Conservation (phyloP, 108 stramenopile genomes). For the Nannochloropsis granulata region DNA sequence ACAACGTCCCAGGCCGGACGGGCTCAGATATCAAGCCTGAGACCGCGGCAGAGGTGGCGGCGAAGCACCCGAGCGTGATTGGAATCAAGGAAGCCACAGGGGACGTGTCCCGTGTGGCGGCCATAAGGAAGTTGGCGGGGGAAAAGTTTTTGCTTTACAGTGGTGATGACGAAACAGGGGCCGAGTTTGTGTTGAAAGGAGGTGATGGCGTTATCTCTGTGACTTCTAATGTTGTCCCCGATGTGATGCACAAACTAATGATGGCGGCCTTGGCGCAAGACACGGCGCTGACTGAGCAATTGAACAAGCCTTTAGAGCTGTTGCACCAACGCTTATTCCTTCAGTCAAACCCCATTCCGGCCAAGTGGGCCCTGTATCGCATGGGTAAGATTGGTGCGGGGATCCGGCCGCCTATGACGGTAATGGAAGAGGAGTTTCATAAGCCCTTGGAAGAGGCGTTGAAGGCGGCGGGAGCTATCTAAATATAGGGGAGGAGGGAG, state of each 20-base stretch:
- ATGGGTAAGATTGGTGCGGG: slow-evolving; percentile 19
- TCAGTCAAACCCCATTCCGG: slow-evolving; percentile 67
- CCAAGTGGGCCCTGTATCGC: slow-evolving; percentile 40
- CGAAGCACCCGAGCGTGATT: slow-evolving; percentile 50
- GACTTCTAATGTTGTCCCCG: slow-evolving; percentile 62
- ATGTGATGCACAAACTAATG: slow-evolving; percentile 47
- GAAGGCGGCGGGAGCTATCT: slow-evolving; percentile 5
- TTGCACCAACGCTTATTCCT: slow-evolving; percentile 58
- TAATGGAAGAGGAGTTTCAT: slow-evolving; percentile 12
- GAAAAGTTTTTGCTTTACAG: slow-evolving; percentile 58
- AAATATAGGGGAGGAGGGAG: too few species aligned
- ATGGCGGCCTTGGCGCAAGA: slow-evolving; percentile 47
- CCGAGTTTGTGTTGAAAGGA: slow-evolving; percentile 57
- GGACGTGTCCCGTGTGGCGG: slow-evolving; percentile 51
- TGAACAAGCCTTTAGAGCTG: slow-evolving; percentile 46
- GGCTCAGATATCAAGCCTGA: slow-evolving; percentile 41
- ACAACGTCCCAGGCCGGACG: slow-evolving; percentile 57
- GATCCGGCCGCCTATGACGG: slow-evolving; percentile 20
- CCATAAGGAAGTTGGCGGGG: slow-evolving; percentile 27
- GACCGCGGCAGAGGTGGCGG: slow-evolving; percentile 42
- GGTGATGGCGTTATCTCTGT: slow-evolving; percentile 84
- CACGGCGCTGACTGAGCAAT: slow-evolving; percentile 32
- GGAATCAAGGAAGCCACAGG: slow-evolving; percentile 54
- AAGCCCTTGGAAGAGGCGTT: slow-evolving; percentile 15
- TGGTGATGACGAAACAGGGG: slow-evolving; percentile 65